Evolutionary conservation across 2,329 filamentous ascomycete species (phyloP).

Genomic region (Podosphaera aphanis): DNA sequence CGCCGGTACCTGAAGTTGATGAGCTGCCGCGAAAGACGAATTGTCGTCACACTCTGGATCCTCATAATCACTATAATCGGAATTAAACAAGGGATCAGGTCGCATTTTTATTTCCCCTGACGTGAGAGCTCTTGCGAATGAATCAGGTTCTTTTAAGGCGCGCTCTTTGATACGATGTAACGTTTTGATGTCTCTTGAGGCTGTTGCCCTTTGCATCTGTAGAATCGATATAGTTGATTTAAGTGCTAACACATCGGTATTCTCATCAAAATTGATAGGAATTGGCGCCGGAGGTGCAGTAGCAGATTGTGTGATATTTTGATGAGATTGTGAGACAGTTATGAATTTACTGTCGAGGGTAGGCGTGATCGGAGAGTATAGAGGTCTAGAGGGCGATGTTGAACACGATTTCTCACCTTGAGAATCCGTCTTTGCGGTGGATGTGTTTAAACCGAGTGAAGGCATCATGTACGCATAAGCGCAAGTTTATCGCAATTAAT

Average conservation of each 20-base stretch:
- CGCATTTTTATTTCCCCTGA: conserved; percentile 29
- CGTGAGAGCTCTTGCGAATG: conserved; percentile 45
- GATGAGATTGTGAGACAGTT: conserved; percentile 4
- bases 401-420: conserved; percentile 6
- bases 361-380: conserved; percentile 15
- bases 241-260: conserved; percentile 72
- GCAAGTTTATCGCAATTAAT: no score
- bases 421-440: neutral
- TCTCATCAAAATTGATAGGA: conserved; percentile 35
- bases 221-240: conserved; percentile 67
- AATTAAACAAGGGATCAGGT: conserved; percentile 7
- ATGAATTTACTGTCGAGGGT: conserved; percentile 7
- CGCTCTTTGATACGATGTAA: conserved; percentile 46
- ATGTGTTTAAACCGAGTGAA: conserved; percentile 10
- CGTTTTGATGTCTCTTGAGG: conserved; percentile 47
- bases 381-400: conserved; percentile 9
- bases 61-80: conserved; percentile 16
- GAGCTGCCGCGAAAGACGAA: neutral
- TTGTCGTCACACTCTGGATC: conserved; percentile 8
- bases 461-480: conserved; percentile 8
- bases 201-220: conserved; percentile 63
- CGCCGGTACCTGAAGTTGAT: neutral
- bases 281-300: conserved; percentile 21
- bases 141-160: conserved; percentile 46
- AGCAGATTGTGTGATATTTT: conserved; percentile 22